Conservation (phyloP, 2,329 filamentous ascomycete genomes). For the Fusarium secorum region DNA sequence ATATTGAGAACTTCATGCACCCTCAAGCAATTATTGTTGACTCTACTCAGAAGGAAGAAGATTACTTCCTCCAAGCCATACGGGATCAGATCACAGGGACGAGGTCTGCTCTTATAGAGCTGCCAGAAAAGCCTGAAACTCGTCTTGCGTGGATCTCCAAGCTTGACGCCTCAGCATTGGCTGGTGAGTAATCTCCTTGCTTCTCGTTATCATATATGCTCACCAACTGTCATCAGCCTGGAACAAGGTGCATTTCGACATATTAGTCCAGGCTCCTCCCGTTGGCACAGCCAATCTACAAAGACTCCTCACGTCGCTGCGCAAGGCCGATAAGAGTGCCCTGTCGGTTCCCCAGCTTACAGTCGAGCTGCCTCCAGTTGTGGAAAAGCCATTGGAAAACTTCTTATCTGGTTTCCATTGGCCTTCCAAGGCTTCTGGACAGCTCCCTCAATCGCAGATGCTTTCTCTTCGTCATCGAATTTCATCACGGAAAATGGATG, state of each 20-base stretch:
- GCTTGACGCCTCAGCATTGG: conserved; percentile 76
- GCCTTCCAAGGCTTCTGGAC: conserved; percentile 59
- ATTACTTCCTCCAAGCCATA: conserved; percentile 70
- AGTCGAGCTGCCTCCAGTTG: conserved; percentile 78
- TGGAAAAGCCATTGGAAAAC: conserved; percentile 70
- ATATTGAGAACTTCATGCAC: conserved; percentile 77
- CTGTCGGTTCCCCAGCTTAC: conserved; percentile 76
- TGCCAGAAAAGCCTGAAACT: conserved; percentile 70
- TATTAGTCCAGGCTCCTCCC: conserved; percentile 79
- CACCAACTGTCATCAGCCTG: conserved; percentile 62
- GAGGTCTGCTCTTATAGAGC: conserved; percentile 73
- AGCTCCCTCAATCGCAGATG: conserved; percentile 56
- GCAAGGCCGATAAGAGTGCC: conserved; percentile 77
- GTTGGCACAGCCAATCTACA: conserved; percentile 77
- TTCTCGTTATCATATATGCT: conserved; percentile 26
- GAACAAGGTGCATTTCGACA: conserved; percentile 80
- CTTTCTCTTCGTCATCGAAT: conserved; percentile 81
- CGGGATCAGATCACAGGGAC: conserved; percentile 61
- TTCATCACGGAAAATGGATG: conserved; percentile 62
- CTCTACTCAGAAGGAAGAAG: conserved; percentile 70
- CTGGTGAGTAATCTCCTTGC: conserved; percentile 54
- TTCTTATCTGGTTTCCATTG: conserved; percentile 73
- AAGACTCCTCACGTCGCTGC: conserved; percentile 78
- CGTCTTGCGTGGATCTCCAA: conserved; percentile 79
- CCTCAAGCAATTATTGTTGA: conserved; percentile 82